Evolutionary conservation across 75 land plant genomes (phyloP).

Genomic region (Sequoiadendron giganteum): DNA sequence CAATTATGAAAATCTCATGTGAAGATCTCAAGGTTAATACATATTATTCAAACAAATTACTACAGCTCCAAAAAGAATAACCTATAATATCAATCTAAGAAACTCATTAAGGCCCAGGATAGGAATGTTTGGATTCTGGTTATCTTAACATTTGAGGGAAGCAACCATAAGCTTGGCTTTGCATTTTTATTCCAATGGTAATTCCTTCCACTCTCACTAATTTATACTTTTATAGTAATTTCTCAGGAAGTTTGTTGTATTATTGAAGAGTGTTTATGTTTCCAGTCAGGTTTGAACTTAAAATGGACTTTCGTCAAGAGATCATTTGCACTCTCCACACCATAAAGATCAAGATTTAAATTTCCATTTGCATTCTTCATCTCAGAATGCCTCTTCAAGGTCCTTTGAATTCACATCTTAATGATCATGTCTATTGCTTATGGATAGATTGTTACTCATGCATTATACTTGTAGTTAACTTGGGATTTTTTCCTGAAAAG

Average conservation of each 20-base stretch:
- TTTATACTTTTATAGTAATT: not conserved
- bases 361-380: not conserved
- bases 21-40: not conserved
- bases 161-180: not conserved
- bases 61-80: not conserved
- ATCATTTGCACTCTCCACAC: not conserved
- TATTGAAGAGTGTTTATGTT: not conserved
- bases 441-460: not conserved
- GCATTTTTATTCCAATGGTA: not conserved
- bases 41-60: not conserved
- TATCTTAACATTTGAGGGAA: not conserved
- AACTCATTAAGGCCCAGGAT: not conserved
- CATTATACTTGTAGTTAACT: not conserved
- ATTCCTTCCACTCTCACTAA: not conserved
- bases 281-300: not conserved
- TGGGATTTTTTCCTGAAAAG: not conserved
- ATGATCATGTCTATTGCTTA: not conserved
- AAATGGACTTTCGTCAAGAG: not conserved
- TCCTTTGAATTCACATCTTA: not conserved
- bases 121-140: not conserved
- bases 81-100: not conserved
- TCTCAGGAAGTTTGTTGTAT: not conserved
- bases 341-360: not conserved
- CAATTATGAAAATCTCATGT: not conserved
- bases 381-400: not conserved